Evolutionary conservation across 768 basidiomycete species (phyloP).

Genomic region (Lactifluus piperatus): DNA sequence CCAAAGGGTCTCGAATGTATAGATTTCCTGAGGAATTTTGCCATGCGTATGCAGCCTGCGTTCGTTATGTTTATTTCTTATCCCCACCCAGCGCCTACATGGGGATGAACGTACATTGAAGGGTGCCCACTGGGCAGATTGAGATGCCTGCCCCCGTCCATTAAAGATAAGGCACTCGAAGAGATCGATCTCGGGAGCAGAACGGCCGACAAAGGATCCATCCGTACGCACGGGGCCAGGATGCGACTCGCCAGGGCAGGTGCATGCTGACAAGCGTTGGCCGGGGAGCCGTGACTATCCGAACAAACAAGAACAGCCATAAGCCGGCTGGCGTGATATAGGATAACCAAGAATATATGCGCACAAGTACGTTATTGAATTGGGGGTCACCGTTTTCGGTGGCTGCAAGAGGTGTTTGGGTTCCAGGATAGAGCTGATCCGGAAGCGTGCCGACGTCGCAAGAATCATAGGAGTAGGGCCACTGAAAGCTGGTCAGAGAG

Average conservation of each 20-base stretch:
- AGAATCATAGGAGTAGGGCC: constrained; percentile 76
- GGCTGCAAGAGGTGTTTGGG: constrained; percentile 58
- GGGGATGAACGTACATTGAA: constrained; percentile 10
- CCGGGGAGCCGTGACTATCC: constrained; percentile 62
- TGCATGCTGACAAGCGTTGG: constrained; percentile 80
- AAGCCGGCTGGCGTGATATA: neutral
- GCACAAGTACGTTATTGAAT: constrained; percentile 35
- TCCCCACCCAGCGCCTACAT: neutral
- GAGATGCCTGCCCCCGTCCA: constrained; percentile 63
- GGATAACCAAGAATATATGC: constrained; percentile 59
- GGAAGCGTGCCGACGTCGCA: constrained; percentile 54
- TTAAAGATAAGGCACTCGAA: constrained; percentile 70
- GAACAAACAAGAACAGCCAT: neutral
- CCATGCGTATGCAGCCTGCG: constrained; percentile 67
- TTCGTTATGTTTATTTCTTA: constrained; percentile 23
- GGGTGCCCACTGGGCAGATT: constrained; percentile 78
- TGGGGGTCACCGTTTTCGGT: constrained; percentile 45
- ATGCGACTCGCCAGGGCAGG: constrained; percentile 77
- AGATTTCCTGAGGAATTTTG: constrained; percentile 50
- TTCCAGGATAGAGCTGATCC: constrained; percentile 71
- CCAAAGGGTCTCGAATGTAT: constrained; percentile 46
- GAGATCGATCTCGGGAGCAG: constrained; percentile 86
- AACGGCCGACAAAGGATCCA: constrained; percentile 66
- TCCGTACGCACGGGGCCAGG: constrained; percentile 77
- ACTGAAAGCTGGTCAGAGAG: constrained; percentile 31